phyloP scores from a whole-genome alignment of 2,329 filamentous ascomycete genomes.

The Hawksworthiomyces lignivorus region DNA sequence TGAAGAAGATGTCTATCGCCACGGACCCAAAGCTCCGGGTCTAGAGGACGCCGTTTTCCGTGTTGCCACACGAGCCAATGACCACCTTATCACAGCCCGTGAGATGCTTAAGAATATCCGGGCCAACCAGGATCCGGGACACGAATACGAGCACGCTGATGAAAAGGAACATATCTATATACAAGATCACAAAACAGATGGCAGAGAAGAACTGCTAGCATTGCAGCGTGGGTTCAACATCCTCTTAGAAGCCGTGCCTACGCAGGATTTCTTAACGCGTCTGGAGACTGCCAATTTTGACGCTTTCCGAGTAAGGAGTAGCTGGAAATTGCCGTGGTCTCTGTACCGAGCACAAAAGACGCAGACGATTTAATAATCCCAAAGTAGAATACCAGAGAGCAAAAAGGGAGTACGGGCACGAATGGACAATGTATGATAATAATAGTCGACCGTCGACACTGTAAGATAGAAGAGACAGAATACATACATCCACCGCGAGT shows the following conservation, averaged over 20 bases:
- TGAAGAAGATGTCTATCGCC: conserved; percentile 83
- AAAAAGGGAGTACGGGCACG: too few species aligned
- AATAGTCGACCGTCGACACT: too few species aligned
- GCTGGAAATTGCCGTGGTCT: conserved; percentile 81
- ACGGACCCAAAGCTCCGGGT: conserved; percentile 69
- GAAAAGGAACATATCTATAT: conserved; percentile 60
- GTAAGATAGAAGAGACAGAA: too few species aligned
- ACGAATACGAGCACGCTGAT: conserved; percentile 81
- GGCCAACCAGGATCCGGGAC: conserved; percentile 65
- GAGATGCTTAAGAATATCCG: conserved; percentile 82
- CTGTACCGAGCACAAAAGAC: conserved; percentile 47
- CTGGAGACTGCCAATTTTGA: conserved; percentile 82
- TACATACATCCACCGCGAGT: too few species aligned
- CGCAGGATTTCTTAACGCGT: conserved; percentile 68
- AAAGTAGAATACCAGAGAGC: too few species aligned
- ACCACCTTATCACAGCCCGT: conserved; percentile 87
- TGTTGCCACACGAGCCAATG: conserved; percentile 87
- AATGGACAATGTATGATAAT: too few species aligned
- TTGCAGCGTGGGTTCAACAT: conserved; percentile 62
- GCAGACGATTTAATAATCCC: conserved; percentile 42
- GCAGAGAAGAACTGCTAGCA: conserved; percentile 38
- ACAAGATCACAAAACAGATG: conserved; percentile 22
- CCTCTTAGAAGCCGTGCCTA: conserved; percentile 71
- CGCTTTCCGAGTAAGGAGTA: conserved; percentile 58
- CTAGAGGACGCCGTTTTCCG: conserved; percentile 84